Conservation (phyloP, 257 asterid genomes). For the Voacanga thouarsii region DNA sequence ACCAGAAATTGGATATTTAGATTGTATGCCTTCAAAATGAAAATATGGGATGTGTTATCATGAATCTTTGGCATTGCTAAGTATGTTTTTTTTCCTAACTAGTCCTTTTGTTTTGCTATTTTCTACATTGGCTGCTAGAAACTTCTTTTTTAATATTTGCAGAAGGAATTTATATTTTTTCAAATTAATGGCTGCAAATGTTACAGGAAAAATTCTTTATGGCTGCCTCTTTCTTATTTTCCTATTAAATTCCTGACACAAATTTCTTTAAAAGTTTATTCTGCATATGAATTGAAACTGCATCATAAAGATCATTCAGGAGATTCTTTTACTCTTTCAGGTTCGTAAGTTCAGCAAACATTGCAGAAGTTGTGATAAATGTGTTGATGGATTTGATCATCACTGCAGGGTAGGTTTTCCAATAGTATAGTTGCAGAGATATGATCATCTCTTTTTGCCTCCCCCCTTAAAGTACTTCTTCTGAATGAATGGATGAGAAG, state of each 20-base stretch:
- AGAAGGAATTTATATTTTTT: background rate
- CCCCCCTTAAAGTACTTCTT: background rate
- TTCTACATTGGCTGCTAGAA: background rate
- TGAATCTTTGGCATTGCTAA: too few species aligned
- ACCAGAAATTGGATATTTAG: background rate
- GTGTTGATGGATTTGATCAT: slow-evolving; percentile 99
- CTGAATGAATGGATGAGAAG: background rate
- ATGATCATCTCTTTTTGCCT: background rate
- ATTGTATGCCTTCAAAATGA: background rate
- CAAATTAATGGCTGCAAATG: background rate
- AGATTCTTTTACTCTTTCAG: slow-evolving; percentile 35
- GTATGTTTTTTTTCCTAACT: too few species aligned
- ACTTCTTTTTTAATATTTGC: background rate
- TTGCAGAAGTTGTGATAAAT: slow-evolving; percentile 97
- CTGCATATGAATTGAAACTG: slow-evolving; percentile 8
- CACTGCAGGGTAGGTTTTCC: slow-evolving; percentile 86
- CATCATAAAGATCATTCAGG: slow-evolving; percentile 2
- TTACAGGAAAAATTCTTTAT: background rate
- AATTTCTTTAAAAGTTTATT: background rate
- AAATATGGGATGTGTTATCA: background rate
- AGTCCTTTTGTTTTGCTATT: background rate
- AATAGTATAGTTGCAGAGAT: background rate
- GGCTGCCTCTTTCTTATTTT: background rate
- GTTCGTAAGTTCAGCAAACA: slow-evolving; percentile 93
- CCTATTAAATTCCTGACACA: background rate